Base-by-base conservation (phyloP, 2,329 filamentous ascomycete species). In the Penicillium sp. region DNA sequence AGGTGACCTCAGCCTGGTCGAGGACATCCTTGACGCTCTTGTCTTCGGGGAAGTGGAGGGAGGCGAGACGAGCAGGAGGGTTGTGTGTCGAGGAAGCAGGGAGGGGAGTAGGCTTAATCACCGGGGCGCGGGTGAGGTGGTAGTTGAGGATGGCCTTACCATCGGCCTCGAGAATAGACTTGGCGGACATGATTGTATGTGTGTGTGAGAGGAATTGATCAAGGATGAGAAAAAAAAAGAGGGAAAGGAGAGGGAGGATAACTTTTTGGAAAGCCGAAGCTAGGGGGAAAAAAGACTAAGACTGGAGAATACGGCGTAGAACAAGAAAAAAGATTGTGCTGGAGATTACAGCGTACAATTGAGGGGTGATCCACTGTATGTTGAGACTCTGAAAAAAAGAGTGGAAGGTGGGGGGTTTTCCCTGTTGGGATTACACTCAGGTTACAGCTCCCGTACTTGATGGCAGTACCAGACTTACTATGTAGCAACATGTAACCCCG, bases 121-220 rank as follows among this genome's bases (percentile, higher is more conserved):
- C 90, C 67, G 92, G 89, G 69, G 95, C 91, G 77, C 95, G 90
- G 71, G 95, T 98, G 81, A 99, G 92, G 85, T 98, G 95, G 87
- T 98, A 99, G 90, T 97, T 98, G 87, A 99, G 87, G 84, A 99
- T 98, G 86, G 95, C 95, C 90, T 99, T 99, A 87, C 95, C 95
- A 84, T 99, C 95, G 85, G 93, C 93, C 86, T 99, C 95, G 85
- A 90, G 82, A 77, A 99, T 98, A 68, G 93, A 90, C 84, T 99
- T 99, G 80, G 95, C 91, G 77, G 91, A 92, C 91, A 96, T 96
- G 73, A 73, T 85, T 58, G 61, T 60, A 46, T 37, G 42, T 61
- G 43, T 47, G 44, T 61, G 43, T 42, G 33, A 24, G 19, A 61
- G 58, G 33, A 54, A 54, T 52, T 51, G 65, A 60, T 58, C 55